A percentile compares a stretch with the other conserved stretches of the same genome.
Conservation (phyloP, 225 moss, liverwort and hornwort species). For the Climacium dendroides region DNA sequence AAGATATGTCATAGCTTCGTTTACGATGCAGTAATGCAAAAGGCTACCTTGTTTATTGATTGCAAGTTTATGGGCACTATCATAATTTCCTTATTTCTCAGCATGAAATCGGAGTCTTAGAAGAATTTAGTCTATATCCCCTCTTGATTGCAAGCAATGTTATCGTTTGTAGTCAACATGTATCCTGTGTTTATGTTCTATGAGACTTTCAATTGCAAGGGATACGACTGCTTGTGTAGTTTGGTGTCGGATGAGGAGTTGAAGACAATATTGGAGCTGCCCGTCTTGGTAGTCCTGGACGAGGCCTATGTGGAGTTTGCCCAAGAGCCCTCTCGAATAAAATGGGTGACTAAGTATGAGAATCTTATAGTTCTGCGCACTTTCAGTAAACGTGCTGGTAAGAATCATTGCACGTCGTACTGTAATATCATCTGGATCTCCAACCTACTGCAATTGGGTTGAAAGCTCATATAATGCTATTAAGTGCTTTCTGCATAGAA, state of each 20-base stretch:
- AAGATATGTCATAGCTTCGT: neutral
- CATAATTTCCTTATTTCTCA: neutral
- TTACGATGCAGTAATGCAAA: neutral
- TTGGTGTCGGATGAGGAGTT: conserved; percentile 78
- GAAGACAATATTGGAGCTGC: conserved; percentile 63
- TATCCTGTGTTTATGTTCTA: neutral
- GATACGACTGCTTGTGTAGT: conserved; percentile 17
- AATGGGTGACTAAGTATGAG: conserved; percentile 73
- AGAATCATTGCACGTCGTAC: neutral
- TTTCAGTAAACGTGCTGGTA: conserved; percentile 98
- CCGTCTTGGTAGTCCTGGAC: conserved; percentile 77
- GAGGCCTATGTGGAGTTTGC: conserved; percentile 98
- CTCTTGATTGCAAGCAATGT: neutral
- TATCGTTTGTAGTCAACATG: neutral
- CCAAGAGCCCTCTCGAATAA: conserved; percentile 67
- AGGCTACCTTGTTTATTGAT: neutral
- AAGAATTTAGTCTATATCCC: neutral
- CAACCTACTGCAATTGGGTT: neutral
- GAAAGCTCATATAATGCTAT: neutral
- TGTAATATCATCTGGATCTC: neutral
- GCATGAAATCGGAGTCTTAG: neutral
- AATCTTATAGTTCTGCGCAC: conserved; percentile 92
- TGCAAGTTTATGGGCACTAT: neutral
- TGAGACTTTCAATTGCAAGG: neutral
- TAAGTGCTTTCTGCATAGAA: neutral